These are phyloP conservation scores for Phytopythium mirpurense DNA, from an alignment of 352 stramenopile genomes.

Conservation along the genomic window DNA sequence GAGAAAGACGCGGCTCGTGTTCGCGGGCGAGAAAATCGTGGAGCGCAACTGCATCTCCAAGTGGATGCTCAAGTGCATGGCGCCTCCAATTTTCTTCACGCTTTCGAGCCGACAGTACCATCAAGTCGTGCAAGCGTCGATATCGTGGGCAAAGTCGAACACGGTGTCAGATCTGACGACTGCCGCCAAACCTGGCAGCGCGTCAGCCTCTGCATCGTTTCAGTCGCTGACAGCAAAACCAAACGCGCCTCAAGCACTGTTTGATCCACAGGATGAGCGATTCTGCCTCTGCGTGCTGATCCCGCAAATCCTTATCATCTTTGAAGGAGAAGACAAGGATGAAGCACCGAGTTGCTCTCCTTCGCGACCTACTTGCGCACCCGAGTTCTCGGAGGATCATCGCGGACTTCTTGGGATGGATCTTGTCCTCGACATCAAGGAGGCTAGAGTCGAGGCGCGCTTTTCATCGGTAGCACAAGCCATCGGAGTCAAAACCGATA, in stretches of 20 bases:
- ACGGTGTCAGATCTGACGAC: background rate
- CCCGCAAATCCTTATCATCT: slow-evolving; percentile 54
- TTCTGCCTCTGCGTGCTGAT: slow-evolving; percentile 62
- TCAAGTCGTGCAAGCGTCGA: slow-evolving; percentile 58
- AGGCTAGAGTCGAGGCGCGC: slow-evolving; percentile 58
- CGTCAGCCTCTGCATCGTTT: too few relatives aligned
- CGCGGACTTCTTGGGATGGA: slow-evolving; percentile 29
- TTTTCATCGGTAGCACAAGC: slow-evolving; percentile 56
- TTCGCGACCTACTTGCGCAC: slow-evolving; percentile 1
- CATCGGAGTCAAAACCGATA: slow-evolving; percentile 35
- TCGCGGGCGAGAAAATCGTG: slow-evolving; percentile 49
- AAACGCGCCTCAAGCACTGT: slow-evolving; percentile 14
- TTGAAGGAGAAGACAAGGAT: slow-evolving; percentile 38
- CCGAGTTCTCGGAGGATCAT: background rate
- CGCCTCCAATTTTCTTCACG: slow-evolving; percentile 68
- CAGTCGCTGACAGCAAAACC: background rate
- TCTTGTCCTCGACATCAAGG: slow-evolving; percentile 52
- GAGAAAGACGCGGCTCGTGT: slow-evolving; percentile 52
- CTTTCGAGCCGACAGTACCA: slow-evolving; percentile 62
- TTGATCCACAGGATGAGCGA: slow-evolving; percentile 57
- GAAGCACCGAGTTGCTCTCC: background rate
- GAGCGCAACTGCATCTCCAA: slow-evolving; percentile 33
- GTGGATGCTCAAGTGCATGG: slow-evolving; percentile 59
- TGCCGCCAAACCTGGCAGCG: background rate
- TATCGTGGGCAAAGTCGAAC: slow-evolving; percentile 40